These are phyloP conservation scores for Trichoderma reesei DNA, from an alignment of 495 filamentous ascomycete genomes.

Conservation along the genomic window DNA sequence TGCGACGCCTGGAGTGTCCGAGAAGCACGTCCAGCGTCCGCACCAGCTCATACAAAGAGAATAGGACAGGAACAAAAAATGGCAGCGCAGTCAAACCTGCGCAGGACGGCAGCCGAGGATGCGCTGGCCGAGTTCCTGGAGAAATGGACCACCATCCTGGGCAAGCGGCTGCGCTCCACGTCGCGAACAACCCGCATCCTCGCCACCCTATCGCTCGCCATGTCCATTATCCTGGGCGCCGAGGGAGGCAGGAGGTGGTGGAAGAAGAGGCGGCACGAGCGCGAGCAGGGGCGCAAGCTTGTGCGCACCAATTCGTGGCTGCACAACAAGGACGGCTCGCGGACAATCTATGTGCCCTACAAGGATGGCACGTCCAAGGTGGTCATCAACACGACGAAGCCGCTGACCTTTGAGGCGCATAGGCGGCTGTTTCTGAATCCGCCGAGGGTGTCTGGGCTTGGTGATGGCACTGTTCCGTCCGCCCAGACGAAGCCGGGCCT, in stretches of 20 bases:
- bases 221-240: conserved; percentile 65
- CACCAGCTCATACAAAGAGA: not conserved
- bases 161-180: conserved; percentile 48
- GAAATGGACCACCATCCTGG: conserved; percentile 54
- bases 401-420: conserved; percentile 92
- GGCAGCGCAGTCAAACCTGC: conserved; percentile 82
- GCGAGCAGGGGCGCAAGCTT: conserved; percentile 66
- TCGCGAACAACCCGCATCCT: conserved; percentile 61
- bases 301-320: conserved; percentile 87
- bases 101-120: conserved; percentile 51
- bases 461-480: conserved; percentile 75
- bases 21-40: not conserved
- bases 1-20: not conserved
- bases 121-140: conserved; percentile 57
- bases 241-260: conserved; percentile 71
- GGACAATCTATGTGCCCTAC: conserved; percentile 92
- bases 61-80: conserved; percentile 36
- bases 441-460: conserved; percentile 62
- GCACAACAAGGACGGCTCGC: conserved; percentile 82
- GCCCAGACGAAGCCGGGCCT: conserved; percentile 85
- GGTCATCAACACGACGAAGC: conserved; percentile 84
- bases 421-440: conserved; percentile 87
- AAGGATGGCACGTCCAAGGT: conserved; percentile 80
- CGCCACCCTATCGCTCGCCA: conserved; percentile 59
- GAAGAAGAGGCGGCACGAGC: conserved; percentile 58